Percentiles rank a stretch among this genome's conserved stretches.
Evolutionary conservation across 2,329 filamentous ascomycete species (phyloP).

Genomic region (Nemania sp.): DNA sequence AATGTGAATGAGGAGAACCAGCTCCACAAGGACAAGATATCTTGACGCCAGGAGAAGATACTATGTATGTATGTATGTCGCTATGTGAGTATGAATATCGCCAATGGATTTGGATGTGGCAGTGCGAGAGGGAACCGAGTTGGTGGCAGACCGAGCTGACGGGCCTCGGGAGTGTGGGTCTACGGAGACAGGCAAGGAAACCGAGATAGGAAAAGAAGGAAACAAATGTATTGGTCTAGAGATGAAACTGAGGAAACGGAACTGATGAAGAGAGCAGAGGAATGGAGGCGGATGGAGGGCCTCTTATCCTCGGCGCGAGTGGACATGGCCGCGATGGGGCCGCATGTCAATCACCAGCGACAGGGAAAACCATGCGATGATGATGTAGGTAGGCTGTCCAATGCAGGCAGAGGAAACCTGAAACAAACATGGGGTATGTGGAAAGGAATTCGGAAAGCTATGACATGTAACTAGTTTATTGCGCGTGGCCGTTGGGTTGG

Average conservation of each 20-base stretch:
- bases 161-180: conserved; percentile 34
- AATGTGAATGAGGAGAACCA: conserved; percentile 37
- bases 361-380: conserved; percentile 17
- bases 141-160: conserved; percentile 31
- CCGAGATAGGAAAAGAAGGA: conserved; percentile 31
- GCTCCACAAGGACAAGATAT: conserved; percentile 33
- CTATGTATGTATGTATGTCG: conserved; percentile 15
- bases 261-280: conserved; percentile 30
- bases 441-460: conserved; percentile 28
- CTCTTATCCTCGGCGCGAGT: conserved; percentile 41
- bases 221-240: conserved; percentile 39
- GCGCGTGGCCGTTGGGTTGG: conserved; percentile 13
- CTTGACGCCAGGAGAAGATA: conserved; percentile 14
- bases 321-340: conserved; percentile 33
- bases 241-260: conserved; percentile 39
- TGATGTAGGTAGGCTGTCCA: conserved; percentile 20
- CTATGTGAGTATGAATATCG: conserved; percentile 30
- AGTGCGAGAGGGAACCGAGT: conserved; percentile 34
- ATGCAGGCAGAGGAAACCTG: conserved; percentile 38
- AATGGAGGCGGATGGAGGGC: conserved; percentile 35
- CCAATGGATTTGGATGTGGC: conserved; percentile 29
- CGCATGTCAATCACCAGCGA: conserved; percentile 37
- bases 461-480: conserved; percentile 25
- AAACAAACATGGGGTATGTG: conserved; percentile 42
- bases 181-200: conserved; percentile 36